Evolutionary conservation across 495 filamentous ascomycete genomes (phyloP).

Genomic region (Aspergillus incahuasiensis): DNA sequence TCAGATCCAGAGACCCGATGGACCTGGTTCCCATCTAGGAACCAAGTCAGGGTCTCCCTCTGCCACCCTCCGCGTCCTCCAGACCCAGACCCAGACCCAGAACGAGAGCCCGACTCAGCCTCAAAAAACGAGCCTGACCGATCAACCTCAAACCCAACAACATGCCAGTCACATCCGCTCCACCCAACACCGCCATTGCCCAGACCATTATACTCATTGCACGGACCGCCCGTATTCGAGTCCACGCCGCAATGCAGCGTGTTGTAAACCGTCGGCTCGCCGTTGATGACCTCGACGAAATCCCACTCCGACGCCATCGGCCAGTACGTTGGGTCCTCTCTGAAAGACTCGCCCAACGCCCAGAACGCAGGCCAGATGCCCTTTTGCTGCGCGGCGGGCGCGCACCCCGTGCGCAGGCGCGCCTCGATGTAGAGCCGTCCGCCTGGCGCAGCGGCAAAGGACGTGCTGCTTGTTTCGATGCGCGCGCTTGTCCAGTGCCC

Average conservation of each 20-base stretch:
- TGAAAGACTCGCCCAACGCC: not conserved
- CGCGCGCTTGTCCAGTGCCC: conserved; percentile 7
- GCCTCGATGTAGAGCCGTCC: conserved; percentile 8
- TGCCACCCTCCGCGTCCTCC: not conserved
- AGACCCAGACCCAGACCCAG: not conserved
- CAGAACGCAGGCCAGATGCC: conserved; percentile 12
- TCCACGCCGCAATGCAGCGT: conserved; percentile 1
- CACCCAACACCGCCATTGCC: conserved; percentile 1
- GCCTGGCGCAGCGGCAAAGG: not conserved
- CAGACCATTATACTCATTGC: conserved; percentile 8
- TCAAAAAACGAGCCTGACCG: not conserved
- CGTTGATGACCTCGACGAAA: conserved; percentile 6
- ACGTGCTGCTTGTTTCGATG: conserved; percentile 1
- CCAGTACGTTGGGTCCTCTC: conserved; percentile 4
- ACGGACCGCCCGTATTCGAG: not conserved
- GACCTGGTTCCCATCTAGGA: not conserved
- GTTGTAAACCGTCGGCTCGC: not conserved
- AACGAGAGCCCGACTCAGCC: too few relatives aligned
- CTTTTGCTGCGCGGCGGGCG: not conserved
- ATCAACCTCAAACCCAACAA: conserved; percentile 9
- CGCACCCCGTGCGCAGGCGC: conserved; percentile 4
- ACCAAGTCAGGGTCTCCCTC: conserved; percentile 4
- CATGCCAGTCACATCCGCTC: conserved; percentile 4
- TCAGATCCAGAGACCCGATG: not conserved
- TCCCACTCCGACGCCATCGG: conserved; percentile 5